These are phyloP conservation scores for Conringia planisiliqua DNA, from an alignment of 345 rosid species.

Conservation along the genomic window DNA sequence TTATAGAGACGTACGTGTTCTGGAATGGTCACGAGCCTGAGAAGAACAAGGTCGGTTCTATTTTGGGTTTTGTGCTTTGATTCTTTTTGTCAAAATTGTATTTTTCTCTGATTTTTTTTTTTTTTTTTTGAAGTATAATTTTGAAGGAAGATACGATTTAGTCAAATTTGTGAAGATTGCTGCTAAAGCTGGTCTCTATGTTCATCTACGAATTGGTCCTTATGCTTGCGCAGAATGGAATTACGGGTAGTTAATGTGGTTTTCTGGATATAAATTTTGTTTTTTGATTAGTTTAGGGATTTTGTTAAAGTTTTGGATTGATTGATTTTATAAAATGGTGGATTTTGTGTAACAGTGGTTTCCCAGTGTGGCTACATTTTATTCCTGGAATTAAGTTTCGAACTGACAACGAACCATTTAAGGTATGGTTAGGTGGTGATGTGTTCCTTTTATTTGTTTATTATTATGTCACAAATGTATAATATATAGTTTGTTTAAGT, in stretches of 20 bases:
- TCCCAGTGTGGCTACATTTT: conserved; percentile 93
- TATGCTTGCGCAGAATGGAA: conserved; percentile 98
- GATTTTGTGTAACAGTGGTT: conserved; percentile 53
- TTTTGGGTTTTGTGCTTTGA: not conserved
- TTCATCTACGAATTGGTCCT: conserved; percentile 93
- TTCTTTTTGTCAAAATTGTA: not conserved
- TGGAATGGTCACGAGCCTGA: conserved; percentile 89
- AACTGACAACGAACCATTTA: conserved; percentile 82
- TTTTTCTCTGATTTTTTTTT: not conserved
- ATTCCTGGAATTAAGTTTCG: conserved; percentile 80
- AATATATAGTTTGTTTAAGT: not conserved
- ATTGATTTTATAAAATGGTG: not conserved
- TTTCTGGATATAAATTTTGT: not conserved
- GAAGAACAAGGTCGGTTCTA: conserved; percentile 57
- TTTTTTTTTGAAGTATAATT: conserved; percentile 54
- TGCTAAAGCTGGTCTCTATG: conserved; percentile 84
- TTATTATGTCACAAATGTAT: not conserved
- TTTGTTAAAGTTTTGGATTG: not conserved
- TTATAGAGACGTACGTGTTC: conserved; percentile 89
- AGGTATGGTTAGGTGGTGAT: conserved; percentile 43
- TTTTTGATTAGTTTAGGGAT: not conserved
- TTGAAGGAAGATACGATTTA: conserved; percentile 86
- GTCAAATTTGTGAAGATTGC: conserved; percentile 78
- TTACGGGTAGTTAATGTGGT: conserved; percentile 52
- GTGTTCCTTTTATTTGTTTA: not conserved